Percentiles rank a stretch among this genome's conserved stretches.
phyloP scores from a whole-genome alignment of 768 basidiomycete species.

The Cystobasidium onofrii region DNA sequence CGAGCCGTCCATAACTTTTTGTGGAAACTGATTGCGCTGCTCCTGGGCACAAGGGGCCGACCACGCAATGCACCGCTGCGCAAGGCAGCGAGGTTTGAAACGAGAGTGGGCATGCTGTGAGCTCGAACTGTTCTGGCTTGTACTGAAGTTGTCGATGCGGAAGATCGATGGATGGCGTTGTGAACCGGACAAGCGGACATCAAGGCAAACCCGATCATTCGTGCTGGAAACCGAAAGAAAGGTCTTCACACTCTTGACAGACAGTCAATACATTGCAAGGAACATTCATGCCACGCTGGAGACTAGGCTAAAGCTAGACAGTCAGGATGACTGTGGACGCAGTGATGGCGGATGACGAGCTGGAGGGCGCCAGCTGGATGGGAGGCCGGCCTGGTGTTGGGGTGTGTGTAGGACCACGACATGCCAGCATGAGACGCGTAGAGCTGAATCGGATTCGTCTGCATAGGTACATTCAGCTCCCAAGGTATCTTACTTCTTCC shows the following conservation, averaged over 20 bases:
- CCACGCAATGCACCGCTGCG: neutral
- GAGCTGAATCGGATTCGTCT: neutral
- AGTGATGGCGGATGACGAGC: constrained; percentile 19
- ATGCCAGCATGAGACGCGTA: neutral
- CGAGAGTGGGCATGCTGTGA: neutral
- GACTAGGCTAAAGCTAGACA: neutral
- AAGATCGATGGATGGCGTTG: too few species aligned
- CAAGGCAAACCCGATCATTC: neutral
- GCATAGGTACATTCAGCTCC: constrained; percentile 52
- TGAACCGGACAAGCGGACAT: too few species aligned
- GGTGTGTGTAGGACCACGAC: neutral
- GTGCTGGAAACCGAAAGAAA: neutral
- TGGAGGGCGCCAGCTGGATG: constrained; percentile 23
- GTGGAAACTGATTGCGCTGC: neutral
- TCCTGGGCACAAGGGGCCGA: neutral
- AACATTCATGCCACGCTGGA: neutral
- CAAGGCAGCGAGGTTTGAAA: neutral
- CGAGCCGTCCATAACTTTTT: constrained; percentile 18
- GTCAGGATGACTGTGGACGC: neutral
- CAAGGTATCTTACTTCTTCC: constrained; percentile 92
- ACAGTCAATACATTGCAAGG: neutral
- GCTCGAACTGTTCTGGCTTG: neutral
- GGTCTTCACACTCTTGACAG: neutral
- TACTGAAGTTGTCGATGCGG: too few species aligned
- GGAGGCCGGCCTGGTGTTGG: constrained; percentile 10